Evolutionary conservation across 768 basidiomycete species (phyloP).

Genomic region (Leccinum subgranulosum): DNA sequence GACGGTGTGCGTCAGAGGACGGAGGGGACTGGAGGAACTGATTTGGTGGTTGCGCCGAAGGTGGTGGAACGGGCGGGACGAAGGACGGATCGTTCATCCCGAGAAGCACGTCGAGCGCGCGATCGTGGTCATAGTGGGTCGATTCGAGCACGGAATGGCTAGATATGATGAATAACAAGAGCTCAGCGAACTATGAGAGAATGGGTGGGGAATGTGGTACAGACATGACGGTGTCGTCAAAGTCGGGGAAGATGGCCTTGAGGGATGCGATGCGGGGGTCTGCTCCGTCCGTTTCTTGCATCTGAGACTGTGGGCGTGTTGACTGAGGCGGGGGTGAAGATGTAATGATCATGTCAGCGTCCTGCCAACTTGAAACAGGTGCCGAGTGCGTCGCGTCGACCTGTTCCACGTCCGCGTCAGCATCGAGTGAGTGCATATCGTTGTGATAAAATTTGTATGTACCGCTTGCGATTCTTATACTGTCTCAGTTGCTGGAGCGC

Average conservation of each 20-base stretch:
- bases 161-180: not conserved
- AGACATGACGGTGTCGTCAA: conserved; percentile 69
- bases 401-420: conserved; percentile 1
- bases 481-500: not conserved
- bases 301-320: not conserved
- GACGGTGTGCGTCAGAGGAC: conserved; percentile 19
- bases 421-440: conserved; percentile 7
- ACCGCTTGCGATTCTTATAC: not conserved
- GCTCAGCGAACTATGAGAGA: not conserved
- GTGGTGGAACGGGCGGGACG: conserved; percentile 33
- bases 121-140: conserved; percentile 66
- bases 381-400: not conserved
- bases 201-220: conserved; percentile 20
- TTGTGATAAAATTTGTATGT: not conserved
- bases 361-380: not conserved
- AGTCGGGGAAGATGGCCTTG: conserved; percentile 75
- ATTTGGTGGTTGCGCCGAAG: not conserved
- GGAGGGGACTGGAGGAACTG: conserved; percentile 15
- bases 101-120: conserved; percentile 71
- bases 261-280: conserved; percentile 54
- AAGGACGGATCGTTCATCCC: conserved; percentile 87
- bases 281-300: not conserved
- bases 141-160: conserved; percentile 73
- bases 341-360: conserved; percentile 19
- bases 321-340: conserved; percentile 14